Evolutionary conservation across 768 basidiomycete genomes (phyloP).

Genomic region (Tricholoma flavovirens): DNA sequence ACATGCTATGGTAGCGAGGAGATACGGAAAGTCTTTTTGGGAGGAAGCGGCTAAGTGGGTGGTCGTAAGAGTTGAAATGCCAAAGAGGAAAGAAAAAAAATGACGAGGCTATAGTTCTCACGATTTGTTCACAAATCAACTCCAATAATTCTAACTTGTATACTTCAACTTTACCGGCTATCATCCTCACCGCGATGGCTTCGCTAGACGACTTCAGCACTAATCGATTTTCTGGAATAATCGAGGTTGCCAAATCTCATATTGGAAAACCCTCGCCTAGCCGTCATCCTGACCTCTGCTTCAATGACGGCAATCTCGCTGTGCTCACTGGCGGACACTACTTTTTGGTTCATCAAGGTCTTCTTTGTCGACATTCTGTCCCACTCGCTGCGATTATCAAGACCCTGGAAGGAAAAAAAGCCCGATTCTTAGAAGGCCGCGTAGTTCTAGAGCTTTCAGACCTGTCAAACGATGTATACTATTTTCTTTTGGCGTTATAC

Average conservation of each 20-base stretch:
- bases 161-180: background rate
- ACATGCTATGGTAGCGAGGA: slow-evolving; percentile 25
- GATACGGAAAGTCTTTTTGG: slow-evolving; percentile 12
- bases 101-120: slow-evolving; percentile 17
- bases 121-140: slow-evolving; percentile 4
- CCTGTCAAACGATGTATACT: slow-evolving; percentile 47
- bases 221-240: slow-evolving; percentile 31
- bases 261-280: slow-evolving; percentile 17
- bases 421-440: slow-evolving; percentile 46
- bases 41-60: slow-evolving; percentile 4
- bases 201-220: slow-evolving; percentile 39
- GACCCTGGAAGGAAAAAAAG: slow-evolving; percentile 20
- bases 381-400: slow-evolving; percentile 39
- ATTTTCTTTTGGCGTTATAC: slow-evolving; percentile 61
- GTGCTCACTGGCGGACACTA: slow-evolving; percentile 51
- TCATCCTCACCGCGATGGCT: slow-evolving; percentile 7
- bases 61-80: slow-evolving; percentile 10
- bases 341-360: slow-evolving; percentile 65
- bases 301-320: slow-evolving; percentile 66
- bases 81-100: too few species aligned
- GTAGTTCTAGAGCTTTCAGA: slow-evolving; percentile 53
- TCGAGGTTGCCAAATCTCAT: slow-evolving; percentile 8
- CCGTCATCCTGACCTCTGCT: slow-evolving; percentile 51
- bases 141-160: too few species aligned
- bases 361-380: slow-evolving; percentile 59